A percentile compares a stretch with the other conserved stretches of the same genome.
Conservation (phyloP, 345 rosid species). For the Nasturtium officinale region DNA sequence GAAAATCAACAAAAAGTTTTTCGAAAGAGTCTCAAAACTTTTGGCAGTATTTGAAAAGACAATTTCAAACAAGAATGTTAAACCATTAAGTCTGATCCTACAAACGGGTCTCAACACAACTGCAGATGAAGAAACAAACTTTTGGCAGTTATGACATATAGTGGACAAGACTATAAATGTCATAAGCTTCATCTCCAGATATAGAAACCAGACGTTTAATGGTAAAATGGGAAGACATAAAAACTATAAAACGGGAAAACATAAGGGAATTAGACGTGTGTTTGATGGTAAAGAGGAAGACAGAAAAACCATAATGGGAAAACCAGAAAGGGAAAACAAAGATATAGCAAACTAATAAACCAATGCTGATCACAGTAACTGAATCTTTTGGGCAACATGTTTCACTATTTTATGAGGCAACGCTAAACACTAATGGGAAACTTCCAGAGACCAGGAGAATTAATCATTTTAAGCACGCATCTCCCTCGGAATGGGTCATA, state of each 20-base stretch:
- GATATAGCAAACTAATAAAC: conserved; percentile 3
- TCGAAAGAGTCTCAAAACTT: conserved; percentile 1
- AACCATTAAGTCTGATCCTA: conserved; percentile 5
- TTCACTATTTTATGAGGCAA: not conserved
- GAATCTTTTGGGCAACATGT: not conserved
- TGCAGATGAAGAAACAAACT: conserved; percentile 6
- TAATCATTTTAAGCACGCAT: not conserved
- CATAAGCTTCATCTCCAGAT: conserved; percentile 9
- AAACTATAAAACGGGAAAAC: not conserved
- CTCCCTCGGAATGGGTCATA: conserved; percentile 21
- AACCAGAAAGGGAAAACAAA: conserved; percentile 9
- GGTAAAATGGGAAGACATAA: not conserved
- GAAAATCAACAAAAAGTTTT: not conserved
- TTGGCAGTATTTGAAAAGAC: not conserved
- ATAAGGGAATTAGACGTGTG: not conserved
- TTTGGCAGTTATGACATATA: conserved; percentile 6
- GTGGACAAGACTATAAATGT: conserved; percentile 12
- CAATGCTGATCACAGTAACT: not conserved
- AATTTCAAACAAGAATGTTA: conserved; percentile 10
- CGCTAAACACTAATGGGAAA: not conserved
- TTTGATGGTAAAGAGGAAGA: conserved; percentile 16
- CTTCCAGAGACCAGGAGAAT: conserved; percentile 5
- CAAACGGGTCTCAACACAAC: conserved; percentile 32
- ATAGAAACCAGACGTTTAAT: conserved; percentile 18
- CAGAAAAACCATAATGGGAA: not conserved